A percentile compares a stretch with the other conserved stretches of the same genome.
Evolutionary conservation across 1,139 yeast species (phyloP).

Genomic region (Taiozyma sp.): DNA sequence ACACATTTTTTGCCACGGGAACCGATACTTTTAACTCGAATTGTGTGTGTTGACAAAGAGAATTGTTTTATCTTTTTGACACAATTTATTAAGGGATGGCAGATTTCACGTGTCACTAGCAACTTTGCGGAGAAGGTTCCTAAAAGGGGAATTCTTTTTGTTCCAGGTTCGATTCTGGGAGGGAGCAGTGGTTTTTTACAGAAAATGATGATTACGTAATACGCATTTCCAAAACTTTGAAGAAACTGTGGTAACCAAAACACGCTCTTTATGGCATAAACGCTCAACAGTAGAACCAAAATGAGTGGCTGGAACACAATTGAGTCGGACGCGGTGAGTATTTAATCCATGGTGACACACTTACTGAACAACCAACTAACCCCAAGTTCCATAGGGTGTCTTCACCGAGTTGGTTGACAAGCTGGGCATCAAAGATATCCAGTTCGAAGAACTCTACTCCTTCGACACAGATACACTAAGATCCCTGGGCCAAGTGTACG

Average conservation of each 20-base stretch:
- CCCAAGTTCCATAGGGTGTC: conserved; percentile 41
- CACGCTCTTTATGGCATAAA: too few relatives aligned
- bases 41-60: too few relatives aligned
- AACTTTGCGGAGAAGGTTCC: not conserved
- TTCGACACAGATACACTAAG: conserved; percentile 45
- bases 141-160: not conserved
- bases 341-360: not conserved
- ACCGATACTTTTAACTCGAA: not conserved
- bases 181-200: not conserved
- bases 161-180: not conserved
- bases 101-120: not conserved
- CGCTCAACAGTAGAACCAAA: conserved; percentile 3
- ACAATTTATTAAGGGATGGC: not conserved
- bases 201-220: not conserved
- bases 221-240: too few relatives aligned
- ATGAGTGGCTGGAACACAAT: conserved; percentile 56
- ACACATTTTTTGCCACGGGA: not conserved
- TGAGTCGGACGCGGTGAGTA: conserved; percentile 58
- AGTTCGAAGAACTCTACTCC: conserved; percentile 56
- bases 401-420: conserved; percentile 61
- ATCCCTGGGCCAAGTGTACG: conserved; percentile 44
- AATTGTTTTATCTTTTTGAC: not conserved
- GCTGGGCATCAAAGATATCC: conserved; percentile 51
- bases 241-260: too few relatives aligned
- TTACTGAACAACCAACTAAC: not conserved